Evolutionary conservation across 768 basidiomycete species (phyloP).

Genomic region (Lactarius deliciosus): DNA sequence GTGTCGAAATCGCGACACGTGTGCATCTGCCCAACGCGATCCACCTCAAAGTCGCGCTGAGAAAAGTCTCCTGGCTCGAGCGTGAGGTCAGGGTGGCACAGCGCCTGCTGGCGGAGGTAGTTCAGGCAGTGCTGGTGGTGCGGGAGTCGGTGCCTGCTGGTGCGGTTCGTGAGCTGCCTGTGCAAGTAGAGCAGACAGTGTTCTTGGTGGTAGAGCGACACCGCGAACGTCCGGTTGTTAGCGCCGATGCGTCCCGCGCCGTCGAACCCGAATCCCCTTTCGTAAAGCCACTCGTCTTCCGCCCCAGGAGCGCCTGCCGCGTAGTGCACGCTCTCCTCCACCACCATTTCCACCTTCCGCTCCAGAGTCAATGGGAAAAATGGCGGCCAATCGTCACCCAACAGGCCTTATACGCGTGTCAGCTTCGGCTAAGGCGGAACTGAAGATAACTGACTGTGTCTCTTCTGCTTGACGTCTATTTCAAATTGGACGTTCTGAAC

Average conservation of each 20-base stretch:
- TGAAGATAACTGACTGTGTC: constrained; percentile 7
- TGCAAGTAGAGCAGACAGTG: constrained; percentile 42
- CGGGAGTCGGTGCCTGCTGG: constrained; percentile 28
- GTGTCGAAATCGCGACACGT: too few species aligned
- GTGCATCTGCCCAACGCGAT: constrained; percentile 31
- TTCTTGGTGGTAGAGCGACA: constrained; percentile 49
- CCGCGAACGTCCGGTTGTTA: constrained; percentile 32
- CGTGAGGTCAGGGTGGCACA: constrained; percentile 42
- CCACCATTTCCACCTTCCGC: constrained; percentile 11
- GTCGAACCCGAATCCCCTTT: constrained; percentile 12
- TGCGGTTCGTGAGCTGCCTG: constrained; percentile 32
- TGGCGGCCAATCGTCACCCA: constrained; percentile 13
- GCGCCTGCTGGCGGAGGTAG: constrained; percentile 41
- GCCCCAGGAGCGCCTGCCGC: background rate
- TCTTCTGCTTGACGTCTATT: background rate
- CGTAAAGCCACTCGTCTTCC: background rate
- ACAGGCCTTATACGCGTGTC: constrained; percentile 4
- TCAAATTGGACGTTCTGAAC: constrained; percentile 10
- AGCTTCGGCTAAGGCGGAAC: background rate
- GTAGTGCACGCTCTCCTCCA: constrained; percentile 20
- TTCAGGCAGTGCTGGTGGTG: constrained; percentile 43
- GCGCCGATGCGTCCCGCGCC: constrained; percentile 10
- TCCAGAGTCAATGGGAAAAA: constrained; percentile 2
- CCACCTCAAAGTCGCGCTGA: constrained; percentile 34
- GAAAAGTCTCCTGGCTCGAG: constrained; percentile 36